Conservation (phyloP, 768 basidiomycete genomes). For the Agaricus subrufescens region DNA sequence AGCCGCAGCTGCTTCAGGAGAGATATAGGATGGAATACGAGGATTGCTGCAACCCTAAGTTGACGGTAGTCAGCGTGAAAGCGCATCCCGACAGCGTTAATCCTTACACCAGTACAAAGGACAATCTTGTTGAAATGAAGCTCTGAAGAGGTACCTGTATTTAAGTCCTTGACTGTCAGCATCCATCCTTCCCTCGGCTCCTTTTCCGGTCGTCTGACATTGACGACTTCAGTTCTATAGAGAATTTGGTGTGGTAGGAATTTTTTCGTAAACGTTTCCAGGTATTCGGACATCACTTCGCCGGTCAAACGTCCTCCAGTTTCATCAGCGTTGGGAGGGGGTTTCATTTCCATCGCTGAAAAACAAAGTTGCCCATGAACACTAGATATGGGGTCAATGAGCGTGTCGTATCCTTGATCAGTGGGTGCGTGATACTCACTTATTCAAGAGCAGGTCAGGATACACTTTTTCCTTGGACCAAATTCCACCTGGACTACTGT, state of each 20-base stretch:
- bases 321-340: conserved; percentile 18
- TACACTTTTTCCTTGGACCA: conserved; percentile 46
- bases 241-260: conserved; percentile 26
- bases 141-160: conserved; percentile 3
- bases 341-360: conserved; percentile 42
- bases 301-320: conserved; percentile 39
- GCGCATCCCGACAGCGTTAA: background rate
- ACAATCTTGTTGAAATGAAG: conserved; percentile 1
- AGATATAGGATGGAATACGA: conserved; percentile 36
- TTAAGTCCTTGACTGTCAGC: conserved; percentile 32
- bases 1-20: conserved; percentile 28
- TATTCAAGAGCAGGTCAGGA: conserved; percentile 46
- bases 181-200: conserved; percentile 31
- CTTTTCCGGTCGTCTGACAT: conserved; percentile 29
- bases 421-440: conserved; percentile 26
- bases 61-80: background rate
- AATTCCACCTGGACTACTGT: conserved; percentile 43
- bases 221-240: conserved; percentile 38
- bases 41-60: conserved; percentile 52
- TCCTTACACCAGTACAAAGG: conserved; percentile 16
- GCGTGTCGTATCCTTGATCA: background rate
- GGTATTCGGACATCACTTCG: conserved; percentile 41
- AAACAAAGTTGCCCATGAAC: conserved; percentile 53
- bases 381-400: conserved; percentile 20
- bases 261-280: conserved; percentile 37